Evolutionary conservation across 352 stramenopile species (phyloP), one percentile per base, ranked within the genome.

Genomic region (Blastocystis sp.): DNA sequence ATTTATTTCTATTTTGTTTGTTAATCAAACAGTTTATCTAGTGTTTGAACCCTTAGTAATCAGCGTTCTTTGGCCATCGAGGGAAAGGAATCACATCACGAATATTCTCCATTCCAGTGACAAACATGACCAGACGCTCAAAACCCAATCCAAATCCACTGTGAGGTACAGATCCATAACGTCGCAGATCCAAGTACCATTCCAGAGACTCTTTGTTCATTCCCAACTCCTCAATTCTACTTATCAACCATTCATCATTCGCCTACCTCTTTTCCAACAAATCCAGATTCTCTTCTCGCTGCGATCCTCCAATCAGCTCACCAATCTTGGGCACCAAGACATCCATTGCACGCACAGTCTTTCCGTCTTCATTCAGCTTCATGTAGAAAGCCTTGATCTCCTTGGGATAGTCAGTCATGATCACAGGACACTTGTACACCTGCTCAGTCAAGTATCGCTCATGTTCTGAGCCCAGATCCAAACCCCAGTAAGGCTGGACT

Each of bases 381-480:
- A 99, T 99, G 93, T 99, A 99, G 91, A 99, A 99, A 6, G 97
- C 95, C 92, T 99, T 99, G 90, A 98, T 98, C 9, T 93, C 93
- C 13, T 95, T 96, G 1, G 97, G 96, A 91, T 99, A 99, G 90
- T 99, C 95, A 65, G 98, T 98, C 85, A 99, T 96, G 91, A 99
- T 98, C 7, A 98, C 76, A 6, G 65, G 64, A 26, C 73, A 20
- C 76, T 90, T 90, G 87, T 81, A 90, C 53, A 88, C 55, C 43
- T 91, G 93, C 91, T 98, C 96, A 4, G 95, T 94, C 34, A 98
- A 91, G 92, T 95, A 98, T 6, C 96, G 93, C 90, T 98, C 96
- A 82, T 98, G 96, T 91, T 98, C 96, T 8, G 96, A 98, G 55
- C 98, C 94, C 81, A 99, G 93, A 91, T 98, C 96, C 78, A 97